Evolutionary conservation across 2,329 filamentous ascomycete species (phyloP), one percentile per base, ranked within the genome.

Genomic region (Claviceps arundinis): DNA sequence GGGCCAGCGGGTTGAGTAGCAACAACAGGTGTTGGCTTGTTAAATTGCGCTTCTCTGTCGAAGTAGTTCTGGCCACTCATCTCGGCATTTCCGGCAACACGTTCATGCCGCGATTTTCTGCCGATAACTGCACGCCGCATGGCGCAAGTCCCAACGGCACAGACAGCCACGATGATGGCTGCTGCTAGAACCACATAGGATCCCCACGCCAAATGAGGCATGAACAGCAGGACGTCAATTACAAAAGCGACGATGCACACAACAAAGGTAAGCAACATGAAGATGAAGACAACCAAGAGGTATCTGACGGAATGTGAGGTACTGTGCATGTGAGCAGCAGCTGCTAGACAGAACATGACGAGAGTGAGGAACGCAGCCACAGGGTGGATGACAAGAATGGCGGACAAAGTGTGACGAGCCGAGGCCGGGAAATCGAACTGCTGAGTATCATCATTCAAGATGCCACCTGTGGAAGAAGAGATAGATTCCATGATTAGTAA

Each of bases 41-140:
- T 76, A 48, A 72, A 69, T 55, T 80, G 75, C 40, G 72, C 76
- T 67, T 85, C 80, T 54, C 84, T 77, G 61, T 84, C 85, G 68
- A 94, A 96, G 65, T 85, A 96, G 63, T 90, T 93, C 61, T 93
- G 83, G 30, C 91, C 91, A 65, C 87, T 97, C 90, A 97, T 97
- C 65, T 97, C 90, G 7, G 90, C 88, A 64, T 97, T 95, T 67
- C 94, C 87, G 2, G 83, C 89, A 64, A 97, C 94, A 46, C 89
- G 81, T 73, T 84, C 88, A 75, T 93, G 90, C 56, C 90, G 80
- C n/a, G 90, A 87, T 71, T 96, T 96, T 60, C 91, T 81, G 67
- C 87, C 87, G 55, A 96, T 87, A 53, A 97, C 73, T 2, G 90
- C 94, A 55, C 91, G 82, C 57, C 93, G 85, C 89, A 97, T 97